phyloP scores from a whole-genome alignment of 192 early-diverging fungal species.

The Coemansia sp. region DNA sequence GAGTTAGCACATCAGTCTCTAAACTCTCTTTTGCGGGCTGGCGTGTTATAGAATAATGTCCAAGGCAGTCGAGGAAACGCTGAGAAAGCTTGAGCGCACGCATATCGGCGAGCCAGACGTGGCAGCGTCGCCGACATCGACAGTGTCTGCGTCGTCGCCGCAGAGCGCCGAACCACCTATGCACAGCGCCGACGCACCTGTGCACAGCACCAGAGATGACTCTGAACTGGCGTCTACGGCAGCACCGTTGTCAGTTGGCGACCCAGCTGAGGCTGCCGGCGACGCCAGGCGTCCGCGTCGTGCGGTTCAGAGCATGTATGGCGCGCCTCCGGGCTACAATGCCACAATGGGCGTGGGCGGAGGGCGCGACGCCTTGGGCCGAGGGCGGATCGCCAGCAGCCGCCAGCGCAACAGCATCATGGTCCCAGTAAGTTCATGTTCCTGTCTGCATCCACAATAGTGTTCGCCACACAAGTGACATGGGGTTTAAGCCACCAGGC shows the following conservation, averaged over 20 bases:
- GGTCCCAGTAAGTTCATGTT: slow-evolving; percentile 47
- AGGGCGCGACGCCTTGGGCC: slow-evolving; percentile 38
- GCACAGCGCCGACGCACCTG: slow-evolving; percentile 9
- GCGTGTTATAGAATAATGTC: slow-evolving; percentile 42
- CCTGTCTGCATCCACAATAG: slow-evolving; percentile 6
- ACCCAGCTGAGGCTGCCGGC: slow-evolving; percentile 11
- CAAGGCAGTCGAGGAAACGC: slow-evolving; percentile 53
- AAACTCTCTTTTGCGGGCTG: neutral
- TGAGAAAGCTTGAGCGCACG: slow-evolving; percentile 47
- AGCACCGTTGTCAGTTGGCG: slow-evolving; percentile 2
- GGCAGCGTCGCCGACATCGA: slow-evolving; percentile 33
- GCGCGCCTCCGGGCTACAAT: slow-evolving; percentile 53
- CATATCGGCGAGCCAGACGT: slow-evolving; percentile 33
- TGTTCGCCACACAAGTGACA: slow-evolving; percentile 5
- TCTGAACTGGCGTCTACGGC: slow-evolving; percentile 15
- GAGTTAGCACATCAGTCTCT: neutral
- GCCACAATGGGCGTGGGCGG: slow-evolving; percentile 53
- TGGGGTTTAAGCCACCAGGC: slow-evolving; percentile 8
- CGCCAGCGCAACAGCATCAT: slow-evolving; percentile 58
- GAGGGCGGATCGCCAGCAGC: slow-evolving; percentile 48
- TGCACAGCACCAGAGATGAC: slow-evolving; percentile 12
- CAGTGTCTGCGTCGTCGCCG: slow-evolving; percentile 26
- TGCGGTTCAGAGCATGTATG: slow-evolving; percentile 55
- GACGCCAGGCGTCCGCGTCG: slow-evolving; percentile 40
- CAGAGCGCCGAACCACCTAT: neutral